Evolutionary conservation across 2,329 filamentous ascomycete species (phyloP).

Genomic region (Didymella pomorum): DNA sequence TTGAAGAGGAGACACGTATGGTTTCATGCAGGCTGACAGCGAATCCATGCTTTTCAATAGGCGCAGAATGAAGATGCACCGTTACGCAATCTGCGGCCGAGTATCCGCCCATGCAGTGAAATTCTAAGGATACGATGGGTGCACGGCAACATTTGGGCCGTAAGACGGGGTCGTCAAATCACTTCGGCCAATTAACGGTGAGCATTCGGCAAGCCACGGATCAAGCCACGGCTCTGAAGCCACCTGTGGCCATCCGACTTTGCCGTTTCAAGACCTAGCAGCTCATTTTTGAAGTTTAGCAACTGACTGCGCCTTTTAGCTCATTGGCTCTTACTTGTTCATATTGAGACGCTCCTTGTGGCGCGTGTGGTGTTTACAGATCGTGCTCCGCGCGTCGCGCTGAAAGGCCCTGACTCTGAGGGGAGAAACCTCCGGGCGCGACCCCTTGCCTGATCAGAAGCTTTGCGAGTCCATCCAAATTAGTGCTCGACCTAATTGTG

Average conservation of each 20-base stretch:
- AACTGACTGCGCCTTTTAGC: slow-evolving; percentile 14
- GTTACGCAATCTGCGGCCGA: slow-evolving; percentile 23
- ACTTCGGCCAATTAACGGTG: slow-evolving; percentile 15
- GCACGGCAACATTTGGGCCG: slow-evolving; percentile 19
- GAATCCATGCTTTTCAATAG: slow-evolving; percentile 15
- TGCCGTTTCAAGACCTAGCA: slow-evolving; percentile 5
- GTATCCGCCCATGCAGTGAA: slow-evolving; percentile 14
- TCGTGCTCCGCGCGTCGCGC: slow-evolving; percentile 11
- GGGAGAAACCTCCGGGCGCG: neutral
- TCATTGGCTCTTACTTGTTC: slow-evolving; percentile 2
- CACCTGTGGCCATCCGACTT: slow-evolving; percentile 1
- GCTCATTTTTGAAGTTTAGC: neutral
- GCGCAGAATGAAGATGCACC: slow-evolving; percentile 9
- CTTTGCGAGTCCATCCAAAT: neutral
- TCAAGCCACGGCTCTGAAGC: slow-evolving; percentile 3
- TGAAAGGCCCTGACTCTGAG: neutral
- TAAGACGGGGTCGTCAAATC: slow-evolving; percentile 9
- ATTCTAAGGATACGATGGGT: slow-evolving; percentile 18
- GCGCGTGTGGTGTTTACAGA: neutral
- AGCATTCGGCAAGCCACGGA: slow-evolving; percentile 8
- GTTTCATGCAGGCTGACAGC: slow-evolving; percentile 18
- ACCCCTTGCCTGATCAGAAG: neutral
- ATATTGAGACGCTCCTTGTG: slow-evolving; percentile 1
- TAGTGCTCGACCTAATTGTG: neutral
- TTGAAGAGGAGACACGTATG: slow-evolving; percentile 13